Evolutionary conservation across 2,329 filamentous ascomycete genomes (phyloP), one percentile per base, ranked within the genome.

Genomic region (Zasmidium angulare): DNA sequence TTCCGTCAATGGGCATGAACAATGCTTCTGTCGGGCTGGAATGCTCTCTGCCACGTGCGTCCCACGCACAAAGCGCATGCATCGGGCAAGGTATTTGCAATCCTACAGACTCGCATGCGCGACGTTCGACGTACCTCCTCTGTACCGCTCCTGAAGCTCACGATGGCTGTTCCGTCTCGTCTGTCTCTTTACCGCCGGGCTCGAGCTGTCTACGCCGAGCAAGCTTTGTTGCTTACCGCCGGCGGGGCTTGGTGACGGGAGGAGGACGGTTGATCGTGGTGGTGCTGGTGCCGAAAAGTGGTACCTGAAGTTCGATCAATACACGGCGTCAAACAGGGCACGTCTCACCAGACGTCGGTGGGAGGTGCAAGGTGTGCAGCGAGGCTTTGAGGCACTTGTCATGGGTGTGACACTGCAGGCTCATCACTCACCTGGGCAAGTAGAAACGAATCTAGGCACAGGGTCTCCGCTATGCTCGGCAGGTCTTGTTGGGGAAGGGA

Each of bases 21-120:
- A 52, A 60, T 59, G 57, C 49, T 52, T 17, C n/a, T 7, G 11
- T 17, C 36, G 58, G 55, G 59, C 61, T 61, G 60, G 52, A 56
- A 55, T 57, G 46, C 51, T 12, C 19, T n/a, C 40, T 26, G 53
- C 63, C 63, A 62, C 59, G 62, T 64, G 62, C 57, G 55, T 22
- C n/a, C 9, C 60, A 64, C 49, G 63, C 60, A 60, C 58, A 53
- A 24, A 40, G 53, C 48, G 51, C 19, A 47, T 51, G 61, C 53
- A 48, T 60, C 50, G 46, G 57, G 50, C 50, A 52, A 43, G 3
- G 51, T 53, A 58, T 59, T 57, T 58, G 57, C 22, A 29, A 51
- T 47, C 55, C 46, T 21, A 11, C 43, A 40, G 23, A 17, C 36
- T 10, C n/a, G 36, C n/a, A 17, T 43, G 36, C 9, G n/a, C 36